Conservation (phyloP, 2,329 filamentous ascomycete species). For the Fusarium sp. region DNA sequence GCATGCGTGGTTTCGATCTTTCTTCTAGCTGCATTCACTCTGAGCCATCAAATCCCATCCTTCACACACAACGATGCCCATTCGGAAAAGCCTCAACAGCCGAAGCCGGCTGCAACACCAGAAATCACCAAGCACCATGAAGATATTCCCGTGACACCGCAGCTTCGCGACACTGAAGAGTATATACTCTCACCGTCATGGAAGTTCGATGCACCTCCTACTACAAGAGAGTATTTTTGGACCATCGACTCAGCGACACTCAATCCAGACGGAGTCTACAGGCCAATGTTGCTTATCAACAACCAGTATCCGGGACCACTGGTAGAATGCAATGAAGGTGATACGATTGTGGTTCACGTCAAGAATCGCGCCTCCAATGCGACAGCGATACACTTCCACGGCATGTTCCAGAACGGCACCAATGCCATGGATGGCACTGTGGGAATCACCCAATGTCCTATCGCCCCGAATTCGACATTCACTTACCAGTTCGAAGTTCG, state of each 20-base stretch:
- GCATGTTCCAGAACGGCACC: conserved; percentile 82
- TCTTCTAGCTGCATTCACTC: conserved; percentile 36
- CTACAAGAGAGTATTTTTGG: conserved; percentile 72
- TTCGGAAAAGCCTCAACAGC: conserved; percentile 7
- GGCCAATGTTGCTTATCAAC: conserved; percentile 79
- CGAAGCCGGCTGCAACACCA: neutral
- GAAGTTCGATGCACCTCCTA: conserved; percentile 66
- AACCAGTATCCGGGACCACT: conserved; percentile 81
- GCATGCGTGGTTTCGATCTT: conserved; percentile 44
- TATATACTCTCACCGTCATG: conserved; percentile 72
- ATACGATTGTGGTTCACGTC: conserved; percentile 78
- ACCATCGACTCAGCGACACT: conserved; percentile 69
- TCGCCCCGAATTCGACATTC: conserved; percentile 73
- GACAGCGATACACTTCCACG: conserved; percentile 82
- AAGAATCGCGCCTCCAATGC: conserved; percentile 77
- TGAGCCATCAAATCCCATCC: conserved; percentile 25
- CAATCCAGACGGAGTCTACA: conserved; percentile 72
- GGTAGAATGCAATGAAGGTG: conserved; percentile 81
- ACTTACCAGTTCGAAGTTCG: conserved; percentile 78
- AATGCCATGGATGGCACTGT: conserved; percentile 81
- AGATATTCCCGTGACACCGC: conserved; percentile 38
- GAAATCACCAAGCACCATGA: conserved; percentile 46
- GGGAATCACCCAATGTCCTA: conserved; percentile 77
- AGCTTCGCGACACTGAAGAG: conserved; percentile 58
- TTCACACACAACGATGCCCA: neutral